Conservation (phyloP, 2,329 filamentous ascomycete species). For the Geosmithia morbida region DNA sequence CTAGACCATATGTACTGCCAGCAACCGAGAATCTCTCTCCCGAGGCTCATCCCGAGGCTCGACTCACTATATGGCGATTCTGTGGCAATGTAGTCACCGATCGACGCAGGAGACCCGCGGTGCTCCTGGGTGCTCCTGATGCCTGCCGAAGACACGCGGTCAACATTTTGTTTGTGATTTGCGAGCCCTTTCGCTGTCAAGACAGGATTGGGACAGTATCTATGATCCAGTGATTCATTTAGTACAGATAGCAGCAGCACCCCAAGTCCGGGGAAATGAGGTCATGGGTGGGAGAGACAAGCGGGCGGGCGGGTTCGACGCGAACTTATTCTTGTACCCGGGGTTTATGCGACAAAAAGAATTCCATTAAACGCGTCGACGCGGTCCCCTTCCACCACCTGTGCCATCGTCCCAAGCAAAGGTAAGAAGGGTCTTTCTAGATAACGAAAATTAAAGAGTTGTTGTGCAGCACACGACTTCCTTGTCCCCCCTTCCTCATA, state of each 20-base stretch:
- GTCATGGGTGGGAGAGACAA: constrained; percentile 9
- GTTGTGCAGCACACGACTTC: not conserved
- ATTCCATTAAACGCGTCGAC: constrained; percentile 25
- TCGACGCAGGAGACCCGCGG: constrained; percentile 10
- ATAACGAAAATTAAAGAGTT: not conserved
- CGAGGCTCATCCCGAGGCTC: not conserved
- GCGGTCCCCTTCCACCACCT: constrained; percentile 8
- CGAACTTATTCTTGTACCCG: constrained; percentile 2
- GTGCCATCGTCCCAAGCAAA: constrained; percentile 1
- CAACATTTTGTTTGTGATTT: not conserved
- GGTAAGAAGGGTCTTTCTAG: constrained; percentile 1
- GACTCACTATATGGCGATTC: constrained; percentile 39
- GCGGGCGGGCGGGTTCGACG: not conserved
- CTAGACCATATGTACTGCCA: no score
- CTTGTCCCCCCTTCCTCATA: not conserved
- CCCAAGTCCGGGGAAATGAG: constrained; percentile 10
- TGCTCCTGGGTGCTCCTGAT: constrained; percentile 8
- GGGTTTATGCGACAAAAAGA: constrained; percentile 12
- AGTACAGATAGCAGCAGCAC: not conserved
- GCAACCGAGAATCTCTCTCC: not conserved
- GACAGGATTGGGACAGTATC: no score
- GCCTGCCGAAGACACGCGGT: constrained; percentile 7
- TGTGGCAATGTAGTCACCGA: constrained; percentile 29
- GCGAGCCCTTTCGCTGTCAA: no score
- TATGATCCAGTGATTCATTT: not conserved